These are phyloP conservation scores for Effrenium voratum DNA, from an alignment of 73 alveolate genomes.

Conservation along the genomic window DNA sequence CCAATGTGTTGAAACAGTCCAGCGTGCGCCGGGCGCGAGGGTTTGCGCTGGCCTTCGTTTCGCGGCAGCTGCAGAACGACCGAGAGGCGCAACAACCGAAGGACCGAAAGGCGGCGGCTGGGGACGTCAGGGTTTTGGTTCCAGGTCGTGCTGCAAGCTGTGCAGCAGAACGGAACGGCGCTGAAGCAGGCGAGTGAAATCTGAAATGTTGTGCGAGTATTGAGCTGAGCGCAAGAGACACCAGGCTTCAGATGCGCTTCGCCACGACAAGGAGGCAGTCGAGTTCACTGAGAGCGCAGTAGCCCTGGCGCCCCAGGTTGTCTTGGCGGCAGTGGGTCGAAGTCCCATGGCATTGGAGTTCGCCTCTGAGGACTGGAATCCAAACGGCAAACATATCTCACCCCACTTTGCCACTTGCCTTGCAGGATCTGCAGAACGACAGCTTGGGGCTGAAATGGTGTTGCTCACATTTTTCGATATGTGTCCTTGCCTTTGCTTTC, in stretches of 20 bases:
- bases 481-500: background rate
- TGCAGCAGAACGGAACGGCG: conserved; percentile 28
- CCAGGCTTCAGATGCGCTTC: conserved; percentile 21
- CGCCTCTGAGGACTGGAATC: background rate
- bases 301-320: background rate
- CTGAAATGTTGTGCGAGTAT: background rate
- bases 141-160: conserved; percentile 33
- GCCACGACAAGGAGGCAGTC: conserved; percentile 16
- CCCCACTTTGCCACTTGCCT: background rate
- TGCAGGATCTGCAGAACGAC: conserved; percentile 27
- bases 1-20: background rate
- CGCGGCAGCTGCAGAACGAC: conserved; percentile 22
- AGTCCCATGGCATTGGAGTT: conserved; percentile 21
- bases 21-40: background rate
- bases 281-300: background rate
- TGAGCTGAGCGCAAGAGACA: background rate
- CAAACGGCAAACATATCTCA: background rate
- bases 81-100: background rate
- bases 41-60: conserved; percentile 11
- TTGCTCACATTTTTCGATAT: background rate
- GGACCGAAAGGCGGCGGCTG: background rate
- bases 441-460: background rate
- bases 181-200: background rate
- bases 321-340: conserved; percentile 3
- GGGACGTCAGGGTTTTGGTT: background rate